Evolutionary conservation across 1,284 basidiomycete genomes (phyloP).

Genomic region (Volvariella surrecta): DNA sequence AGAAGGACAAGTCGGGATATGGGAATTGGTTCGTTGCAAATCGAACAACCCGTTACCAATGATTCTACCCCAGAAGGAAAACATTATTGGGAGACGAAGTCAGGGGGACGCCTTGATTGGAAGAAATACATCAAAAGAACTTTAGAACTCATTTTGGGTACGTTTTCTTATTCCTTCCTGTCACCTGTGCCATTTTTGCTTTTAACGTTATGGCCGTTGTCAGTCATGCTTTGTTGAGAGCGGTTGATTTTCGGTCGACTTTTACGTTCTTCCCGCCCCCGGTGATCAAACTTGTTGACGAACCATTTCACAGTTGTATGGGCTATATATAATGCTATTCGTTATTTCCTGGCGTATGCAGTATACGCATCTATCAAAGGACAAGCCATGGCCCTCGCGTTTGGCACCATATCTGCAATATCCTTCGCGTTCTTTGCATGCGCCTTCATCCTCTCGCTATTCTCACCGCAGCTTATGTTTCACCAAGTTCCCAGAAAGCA

Average conservation of each 20-base stretch:
- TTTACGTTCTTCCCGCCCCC: slow-evolving; percentile 5
- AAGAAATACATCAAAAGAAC: slow-evolving; percentile 27
- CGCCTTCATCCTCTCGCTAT: slow-evolving; percentile 31
- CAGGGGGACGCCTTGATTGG: slow-evolving; percentile 32
- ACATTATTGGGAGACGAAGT: slow-evolving; percentile 23
- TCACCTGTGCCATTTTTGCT: slow-evolving; percentile 6
- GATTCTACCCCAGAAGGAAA: too few species aligned
- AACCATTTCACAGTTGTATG: slow-evolving; percentile 34
- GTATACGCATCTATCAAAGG: slow-evolving; percentile 28
- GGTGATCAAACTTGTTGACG: background rate
- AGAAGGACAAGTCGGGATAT: too few species aligned
- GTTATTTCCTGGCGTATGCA: slow-evolving; percentile 52
- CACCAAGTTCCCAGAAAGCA: slow-evolving; percentile 24
- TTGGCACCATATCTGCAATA: slow-evolving; percentile 53
- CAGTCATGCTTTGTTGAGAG: too few species aligned
- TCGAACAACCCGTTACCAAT: too few species aligned
- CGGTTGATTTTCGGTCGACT: slow-evolving; percentile 1
- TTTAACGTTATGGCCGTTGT: slow-evolving; percentile 6
- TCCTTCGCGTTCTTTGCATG: slow-evolving; percentile 45
- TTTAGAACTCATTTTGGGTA: slow-evolving; percentile 43
- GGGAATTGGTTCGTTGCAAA: too few species aligned
- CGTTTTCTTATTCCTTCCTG: slow-evolving; percentile 13
- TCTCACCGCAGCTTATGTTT: slow-evolving; percentile 31
- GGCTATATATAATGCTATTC: slow-evolving; percentile 49
- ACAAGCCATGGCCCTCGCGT: slow-evolving; percentile 35